Evolutionary conservation across 257 asterid genomes (phyloP).

Genomic region (Scutellaria galericulata): DNA sequence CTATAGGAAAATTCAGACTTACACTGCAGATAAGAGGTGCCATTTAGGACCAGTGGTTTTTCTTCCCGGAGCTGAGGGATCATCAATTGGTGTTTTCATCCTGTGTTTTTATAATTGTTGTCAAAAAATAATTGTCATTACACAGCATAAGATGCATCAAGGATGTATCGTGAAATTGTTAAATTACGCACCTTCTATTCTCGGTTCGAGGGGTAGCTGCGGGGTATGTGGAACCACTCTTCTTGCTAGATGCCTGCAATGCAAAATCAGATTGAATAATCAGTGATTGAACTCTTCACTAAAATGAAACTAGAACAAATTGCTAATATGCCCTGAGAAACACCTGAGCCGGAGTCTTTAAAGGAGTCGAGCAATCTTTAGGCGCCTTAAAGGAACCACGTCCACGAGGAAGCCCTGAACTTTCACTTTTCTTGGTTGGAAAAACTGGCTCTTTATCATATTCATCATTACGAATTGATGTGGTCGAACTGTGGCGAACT

Average conservation of each 20-base stretch:
- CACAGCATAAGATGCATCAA: conserved; percentile 14
- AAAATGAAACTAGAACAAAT: not conserved
- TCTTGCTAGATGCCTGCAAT: conserved; percentile 51
- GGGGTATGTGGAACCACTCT: conserved; percentile 44
- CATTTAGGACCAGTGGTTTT: conserved; percentile 73
- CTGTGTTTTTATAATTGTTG: conserved; percentile 45
- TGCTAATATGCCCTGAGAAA: conserved; percentile 17
- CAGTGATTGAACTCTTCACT: not conserved
- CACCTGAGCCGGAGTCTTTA: conserved; percentile 39
- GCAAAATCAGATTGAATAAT: conserved; percentile 12
- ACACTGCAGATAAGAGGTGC: conserved; percentile 78
- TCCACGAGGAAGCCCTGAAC: conserved; percentile 35
- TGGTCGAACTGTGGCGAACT: too few relatives aligned
- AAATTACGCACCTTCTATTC: conserved; percentile 51
- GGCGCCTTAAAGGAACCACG: not conserved
- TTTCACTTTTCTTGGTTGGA: conserved; percentile 40
- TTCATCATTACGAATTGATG: conserved; percentile 47
- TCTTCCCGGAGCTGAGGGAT: conserved; percentile 58
- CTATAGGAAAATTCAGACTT: conserved; percentile 41
- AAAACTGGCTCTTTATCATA: conserved; percentile 39
- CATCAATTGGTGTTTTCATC: conserved; percentile 53
- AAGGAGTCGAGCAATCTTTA: conserved; percentile 33
- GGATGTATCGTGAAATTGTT: not conserved
- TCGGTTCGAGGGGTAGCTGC: conserved; percentile 58
- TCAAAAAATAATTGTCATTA: not conserved